Percentiles rank a stretch among this genome's conserved stretches.
Evolutionary conservation across 495 filamentous ascomycete genomes (phyloP).

Genomic region (Hypoxylon crocopeplum): DNA sequence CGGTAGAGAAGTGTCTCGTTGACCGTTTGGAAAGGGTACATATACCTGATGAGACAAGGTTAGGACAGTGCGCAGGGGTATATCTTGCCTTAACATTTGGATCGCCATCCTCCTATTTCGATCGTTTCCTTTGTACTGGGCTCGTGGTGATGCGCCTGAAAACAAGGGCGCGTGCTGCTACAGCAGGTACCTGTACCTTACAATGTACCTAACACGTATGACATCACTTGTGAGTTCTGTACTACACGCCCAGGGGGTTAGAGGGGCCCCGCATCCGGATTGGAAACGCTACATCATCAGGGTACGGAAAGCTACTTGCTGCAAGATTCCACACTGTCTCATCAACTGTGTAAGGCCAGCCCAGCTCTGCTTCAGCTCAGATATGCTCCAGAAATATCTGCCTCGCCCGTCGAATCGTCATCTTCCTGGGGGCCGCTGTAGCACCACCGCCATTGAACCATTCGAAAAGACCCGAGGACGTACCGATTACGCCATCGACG

Average conservation of each 20-base stretch:
- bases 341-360: constrained; percentile 20
- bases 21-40: constrained; percentile 3
- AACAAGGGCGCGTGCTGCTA: not conserved
- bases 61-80: constrained; percentile 11
- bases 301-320: constrained; percentile 7
- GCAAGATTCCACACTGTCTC: constrained; percentile 16
- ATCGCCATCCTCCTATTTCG: constrained; percentile 21
- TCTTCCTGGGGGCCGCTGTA: constrained; percentile 16
- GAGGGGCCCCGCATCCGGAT: constrained; percentile 27
- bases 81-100: constrained; percentile 24
- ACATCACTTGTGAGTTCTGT: constrained; percentile 18
- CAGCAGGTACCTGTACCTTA: not conserved
- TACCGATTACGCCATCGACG: constrained; percentile 37
- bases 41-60: constrained; percentile 6
- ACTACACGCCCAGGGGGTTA: constrained; percentile 27
- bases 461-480: constrained; percentile 28
- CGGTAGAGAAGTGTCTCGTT: constrained; percentile 13
- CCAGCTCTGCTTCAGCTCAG: constrained; percentile 35
- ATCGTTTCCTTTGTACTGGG: constrained; percentile 2
- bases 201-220: constrained; percentile 14
- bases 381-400: constrained; percentile 23
- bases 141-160: not conserved
- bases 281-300: constrained; percentile 14
- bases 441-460: constrained; percentile 30
- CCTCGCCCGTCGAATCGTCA: constrained; percentile 29